Evolutionary conservation across 495 filamentous ascomycete species (phyloP), one percentile per base, ranked within the genome.

Genomic region (Pseudevernia furfuracea): DNA sequence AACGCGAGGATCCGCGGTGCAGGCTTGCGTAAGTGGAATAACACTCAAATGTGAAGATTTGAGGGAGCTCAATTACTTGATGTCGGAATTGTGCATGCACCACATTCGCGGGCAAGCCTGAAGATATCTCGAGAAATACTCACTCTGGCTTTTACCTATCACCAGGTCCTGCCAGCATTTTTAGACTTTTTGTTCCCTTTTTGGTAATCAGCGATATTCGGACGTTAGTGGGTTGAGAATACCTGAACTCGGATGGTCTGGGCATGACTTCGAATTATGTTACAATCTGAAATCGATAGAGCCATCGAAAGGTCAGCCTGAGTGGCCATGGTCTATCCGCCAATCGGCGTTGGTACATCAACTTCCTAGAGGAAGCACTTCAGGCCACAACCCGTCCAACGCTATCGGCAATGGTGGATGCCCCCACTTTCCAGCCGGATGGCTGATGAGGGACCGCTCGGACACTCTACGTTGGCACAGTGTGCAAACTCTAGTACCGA

Each of bases 211-310:
- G 67, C 65, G 71, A n/a, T 68, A 76, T 2, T 52, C 46, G 11
- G 36, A 48, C 21, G 37, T 23, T 17, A 38, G 28, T 41, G 66
- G 69, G n/a, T 58, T 77, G 23, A 38, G 30, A 8, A 69, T 80
- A 7, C 71, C 73, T 15, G 66, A 72, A n/a, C 68, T 80, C 4
- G 76, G 73, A 25, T 68, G 79, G 55, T 78, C 75, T 4, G 79
- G 79, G 14, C 66, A 67, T 14, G 70, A 76, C 23, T 55, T 79
- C 30, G 73, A 73, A 30, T 63, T 80, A 23, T 76, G 75, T 44
- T 81, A 78, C 63, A 80, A 74, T 59, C 64, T 81, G 30, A 74
- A 76, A 62, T 76, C 77, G 2, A 75, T 79, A 2, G 78, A 80
- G 61, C 67, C 37, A 49, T 71, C 71, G 6, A 56, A 64, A 25